These are phyloP conservation scores for Syncephalastrum racemosum DNA, from an alignment of 371 early-diverging fungal species.

Conservation along the genomic window DNA sequence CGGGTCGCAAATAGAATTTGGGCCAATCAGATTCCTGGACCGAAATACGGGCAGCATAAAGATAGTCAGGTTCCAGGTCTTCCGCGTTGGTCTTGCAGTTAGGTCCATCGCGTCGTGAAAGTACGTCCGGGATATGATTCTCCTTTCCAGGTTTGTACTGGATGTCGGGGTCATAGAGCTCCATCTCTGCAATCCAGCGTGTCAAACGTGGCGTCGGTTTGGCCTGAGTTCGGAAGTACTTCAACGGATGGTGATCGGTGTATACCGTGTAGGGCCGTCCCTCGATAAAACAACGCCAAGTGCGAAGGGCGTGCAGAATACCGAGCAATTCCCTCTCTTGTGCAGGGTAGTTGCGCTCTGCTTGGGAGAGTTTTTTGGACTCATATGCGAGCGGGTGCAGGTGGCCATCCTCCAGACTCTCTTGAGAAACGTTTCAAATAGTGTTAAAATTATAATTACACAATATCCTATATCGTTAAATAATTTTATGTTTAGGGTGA, in stretches of 20 bases:
- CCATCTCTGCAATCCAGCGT: constrained; percentile 1
- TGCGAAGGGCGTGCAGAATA: too few species aligned
- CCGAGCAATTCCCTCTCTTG: background rate
- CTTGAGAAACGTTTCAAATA: too few species aligned
- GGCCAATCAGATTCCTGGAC: constrained; percentile 9
- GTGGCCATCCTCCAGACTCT: background rate
- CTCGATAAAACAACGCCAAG: too few species aligned
- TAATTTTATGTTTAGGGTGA: too few species aligned
- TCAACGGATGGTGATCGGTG: constrained; percentile 27
- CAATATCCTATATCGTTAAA: too few species aligned
- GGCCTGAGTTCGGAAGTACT: constrained; percentile 25
- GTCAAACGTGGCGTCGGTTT: constrained; percentile 15
- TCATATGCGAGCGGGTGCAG: background rate
- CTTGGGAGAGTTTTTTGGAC: background rate
- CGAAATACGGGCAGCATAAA: background rate
- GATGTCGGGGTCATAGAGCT: constrained; percentile 17
- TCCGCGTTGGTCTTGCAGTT: background rate
- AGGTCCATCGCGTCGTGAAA: constrained; percentile 11
- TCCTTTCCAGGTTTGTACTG: too few species aligned
- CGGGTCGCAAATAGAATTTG: constrained; percentile 3
- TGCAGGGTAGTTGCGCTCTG: too few species aligned
- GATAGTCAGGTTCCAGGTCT: background rate
- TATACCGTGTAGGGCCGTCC: too few species aligned
- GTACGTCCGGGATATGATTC: constrained; percentile 22
- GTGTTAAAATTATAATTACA: too few species aligned